Percentiles rank a stretch among this genome's conserved stretches.
phyloP scores from a whole-genome alignment of 495 filamentous ascomycete species.

The Neurospora sp. region DNA sequence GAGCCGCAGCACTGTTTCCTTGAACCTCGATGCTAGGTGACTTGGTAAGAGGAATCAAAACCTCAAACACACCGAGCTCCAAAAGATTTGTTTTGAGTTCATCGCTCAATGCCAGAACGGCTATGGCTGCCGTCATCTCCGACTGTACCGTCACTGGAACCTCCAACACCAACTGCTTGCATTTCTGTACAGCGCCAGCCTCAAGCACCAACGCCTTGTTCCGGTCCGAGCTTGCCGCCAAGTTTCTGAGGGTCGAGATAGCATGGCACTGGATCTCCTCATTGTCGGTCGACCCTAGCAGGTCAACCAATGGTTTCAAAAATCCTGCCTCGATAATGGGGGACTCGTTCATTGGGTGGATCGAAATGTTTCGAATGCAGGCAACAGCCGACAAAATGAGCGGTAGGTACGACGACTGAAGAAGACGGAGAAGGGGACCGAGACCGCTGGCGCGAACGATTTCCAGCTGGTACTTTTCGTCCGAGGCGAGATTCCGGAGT shows the following conservation, averaged over 20 bases:
- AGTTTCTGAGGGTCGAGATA: slow-evolving; percentile 90
- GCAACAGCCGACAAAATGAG: slow-evolving; percentile 95
- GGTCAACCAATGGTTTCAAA: slow-evolving; percentile 81
- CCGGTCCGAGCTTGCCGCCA: slow-evolving; percentile 90
- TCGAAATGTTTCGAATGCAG: slow-evolving; percentile 97
- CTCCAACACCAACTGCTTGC: slow-evolving; percentile 89
- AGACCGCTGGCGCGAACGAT: slow-evolving; percentile 86
- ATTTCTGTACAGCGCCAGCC: slow-evolving; percentile 95
- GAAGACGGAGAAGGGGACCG: slow-evolving; percentile 69
- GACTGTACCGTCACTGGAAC: slow-evolving; percentile 93
- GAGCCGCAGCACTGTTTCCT: slow-evolving; percentile 90
- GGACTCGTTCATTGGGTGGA: slow-evolving; percentile 98
- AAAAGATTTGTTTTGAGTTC: slow-evolving; percentile 87
- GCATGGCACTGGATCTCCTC: slow-evolving; percentile 99
- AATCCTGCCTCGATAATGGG: slow-evolving; percentile 98
- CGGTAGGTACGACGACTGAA: slow-evolving; percentile 90
- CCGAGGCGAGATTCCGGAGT: slow-evolving; percentile 88
- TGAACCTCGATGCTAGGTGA: slow-evolving; percentile 96
- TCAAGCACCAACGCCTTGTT: slow-evolving; percentile 96
- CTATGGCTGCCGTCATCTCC: slow-evolving; percentile 98
- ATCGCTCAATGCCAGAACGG: slow-evolving; percentile 91
- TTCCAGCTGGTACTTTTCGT: slow-evolving; percentile 97
- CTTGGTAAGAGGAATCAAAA: slow-evolving; percentile 87
- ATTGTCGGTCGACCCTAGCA: slow-evolving; percentile 90
- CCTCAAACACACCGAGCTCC: slow-evolving; percentile 92